Evolutionary conservation across 75 land plant genomes (phyloP).

Genomic region (Isoetes taiwanensis): DNA sequence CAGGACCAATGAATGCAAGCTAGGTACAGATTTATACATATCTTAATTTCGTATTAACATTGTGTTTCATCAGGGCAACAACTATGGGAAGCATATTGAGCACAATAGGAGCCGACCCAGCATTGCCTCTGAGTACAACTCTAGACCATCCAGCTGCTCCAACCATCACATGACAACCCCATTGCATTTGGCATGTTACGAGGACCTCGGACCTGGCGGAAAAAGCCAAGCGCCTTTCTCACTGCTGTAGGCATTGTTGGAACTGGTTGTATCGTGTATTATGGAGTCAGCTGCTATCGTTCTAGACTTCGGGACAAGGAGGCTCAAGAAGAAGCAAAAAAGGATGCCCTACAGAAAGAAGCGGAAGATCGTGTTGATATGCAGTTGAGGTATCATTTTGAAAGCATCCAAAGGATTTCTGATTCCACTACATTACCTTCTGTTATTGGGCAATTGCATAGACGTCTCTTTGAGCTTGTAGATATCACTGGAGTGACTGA

Average conservation of each 20-base stretch:
- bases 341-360: constrained; percentile 14
- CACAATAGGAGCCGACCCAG: too few species aligned
- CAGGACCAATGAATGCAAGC: too few species aligned
- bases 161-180: constrained; percentile 28
- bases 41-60: too few species aligned
- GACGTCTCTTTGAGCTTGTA: constrained; percentile 49
- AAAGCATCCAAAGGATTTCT: constrained; percentile 66
- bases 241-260: constrained; percentile 53
- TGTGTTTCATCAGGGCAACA: too few species aligned
- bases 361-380: constrained; percentile 53
- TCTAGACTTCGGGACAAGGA: constrained; percentile 35
- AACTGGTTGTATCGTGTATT: constrained; percentile 56
- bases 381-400: constrained; percentile 77
- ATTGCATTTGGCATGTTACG: constrained; percentile 19
- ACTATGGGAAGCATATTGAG: too few species aligned
- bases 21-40: too few species aligned
- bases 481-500: constrained; percentile 55
- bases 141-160: too few species aligned
- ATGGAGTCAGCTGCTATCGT: constrained; percentile 29
- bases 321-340: constrained; percentile 24
- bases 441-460: constrained; percentile 35
- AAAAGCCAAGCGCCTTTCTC: constrained; percentile 48
- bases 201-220: constrained; percentile 49
- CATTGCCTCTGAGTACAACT: too few species aligned
- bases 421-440: constrained; percentile 70